phyloP scores from a whole-genome alignment of 805 yeast genomes.

The Kurtzmaniella cleridarum region DNA sequence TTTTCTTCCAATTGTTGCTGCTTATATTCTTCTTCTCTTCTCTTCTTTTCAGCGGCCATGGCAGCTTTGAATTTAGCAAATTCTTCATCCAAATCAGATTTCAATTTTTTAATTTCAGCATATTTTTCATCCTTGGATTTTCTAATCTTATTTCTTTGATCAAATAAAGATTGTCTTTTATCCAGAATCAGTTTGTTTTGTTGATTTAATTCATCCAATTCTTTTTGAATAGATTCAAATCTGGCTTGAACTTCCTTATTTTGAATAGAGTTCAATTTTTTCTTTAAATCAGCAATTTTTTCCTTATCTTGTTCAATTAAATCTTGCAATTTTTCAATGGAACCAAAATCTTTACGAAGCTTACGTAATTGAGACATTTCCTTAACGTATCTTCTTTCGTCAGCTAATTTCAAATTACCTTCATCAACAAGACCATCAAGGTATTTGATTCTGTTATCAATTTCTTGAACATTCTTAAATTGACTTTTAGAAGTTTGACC shows the following conservation, averaged over 20 bases:
- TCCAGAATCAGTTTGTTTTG: conserved; percentile 57
- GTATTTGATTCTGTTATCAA: conserved; percentile 56
- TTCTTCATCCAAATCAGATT: conserved; percentile 71
- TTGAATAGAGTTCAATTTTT: conserved; percentile 52
- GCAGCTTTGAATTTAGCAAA: conserved; percentile 64
- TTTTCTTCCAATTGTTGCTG: conserved; percentile 45
- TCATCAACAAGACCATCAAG: conserved; percentile 72
- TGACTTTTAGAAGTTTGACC: conserved; percentile 63
- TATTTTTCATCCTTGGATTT: conserved; percentile 66
- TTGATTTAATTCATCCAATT: conserved; percentile 61
- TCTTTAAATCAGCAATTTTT: conserved; percentile 71
- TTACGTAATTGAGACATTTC: conserved; percentile 83
- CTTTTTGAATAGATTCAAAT: conserved; percentile 63
- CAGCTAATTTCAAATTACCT: conserved; percentile 81
- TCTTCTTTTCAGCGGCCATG: conserved; percentile 62
- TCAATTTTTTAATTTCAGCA: conserved; percentile 59
- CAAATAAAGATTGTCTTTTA: conserved; percentile 59
- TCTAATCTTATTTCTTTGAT: conserved; percentile 62
- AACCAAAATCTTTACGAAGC: conserved; percentile 69
- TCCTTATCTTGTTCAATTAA: conserved; percentile 74
- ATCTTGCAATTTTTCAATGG: conserved; percentile 68
- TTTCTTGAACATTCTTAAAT: conserved; percentile 63
- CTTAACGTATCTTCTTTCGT: conserved; percentile 79
- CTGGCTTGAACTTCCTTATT: conserved; percentile 60
- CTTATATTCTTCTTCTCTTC: conserved; percentile 66